Conservation (phyloP, 257 asterid genomes). For the Fraxinus quadrangulata region DNA sequence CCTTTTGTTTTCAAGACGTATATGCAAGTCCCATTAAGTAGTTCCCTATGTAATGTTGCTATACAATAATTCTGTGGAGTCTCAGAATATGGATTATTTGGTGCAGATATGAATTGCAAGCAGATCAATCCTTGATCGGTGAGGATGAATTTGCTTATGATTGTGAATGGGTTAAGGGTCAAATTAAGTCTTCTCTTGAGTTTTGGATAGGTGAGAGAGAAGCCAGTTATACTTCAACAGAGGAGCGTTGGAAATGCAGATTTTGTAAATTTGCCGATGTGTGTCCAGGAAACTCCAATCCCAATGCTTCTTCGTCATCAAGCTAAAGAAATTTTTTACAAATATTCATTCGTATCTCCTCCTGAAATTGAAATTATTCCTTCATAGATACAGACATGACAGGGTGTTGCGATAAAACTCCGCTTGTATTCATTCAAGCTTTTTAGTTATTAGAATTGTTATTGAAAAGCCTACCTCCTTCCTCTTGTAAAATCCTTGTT, state of each 20-base stretch:
- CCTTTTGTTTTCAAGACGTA: too few relatives aligned
- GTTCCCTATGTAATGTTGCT: not conserved
- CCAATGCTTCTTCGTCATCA: slow-evolving; percentile 27
- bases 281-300: slow-evolving; percentile 49
- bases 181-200: slow-evolving; percentile 63
- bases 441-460: too few relatives aligned
- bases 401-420: too few relatives aligned
- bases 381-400: not conserved
- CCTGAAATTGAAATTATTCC: slow-evolving; percentile 2
- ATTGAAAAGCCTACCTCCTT: too few relatives aligned
- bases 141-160: slow-evolving; percentile 69
- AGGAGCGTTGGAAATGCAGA: slow-evolving; percentile 90
- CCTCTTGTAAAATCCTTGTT: too few relatives aligned
- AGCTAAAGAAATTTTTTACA: slow-evolving; percentile 28
- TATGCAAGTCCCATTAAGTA: too few relatives aligned
- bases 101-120: slow-evolving; percentile 77
- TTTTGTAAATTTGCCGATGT: slow-evolving; percentile 57
- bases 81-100: not conserved
- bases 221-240: slow-evolving; percentile 60
- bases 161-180: slow-evolving; percentile 55
- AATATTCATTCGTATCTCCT: slow-evolving; percentile 8
- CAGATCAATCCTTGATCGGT: slow-evolving; percentile 76
- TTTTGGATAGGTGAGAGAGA: slow-evolving; percentile 79
- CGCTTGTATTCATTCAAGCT: too few relatives aligned
- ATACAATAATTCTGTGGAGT: not conserved